Percentiles rank a stretch among this genome's conserved stretches.
Evolutionary conservation across 305 asterid species (phyloP).

Genomic region (Plantago coronopus): DNA sequence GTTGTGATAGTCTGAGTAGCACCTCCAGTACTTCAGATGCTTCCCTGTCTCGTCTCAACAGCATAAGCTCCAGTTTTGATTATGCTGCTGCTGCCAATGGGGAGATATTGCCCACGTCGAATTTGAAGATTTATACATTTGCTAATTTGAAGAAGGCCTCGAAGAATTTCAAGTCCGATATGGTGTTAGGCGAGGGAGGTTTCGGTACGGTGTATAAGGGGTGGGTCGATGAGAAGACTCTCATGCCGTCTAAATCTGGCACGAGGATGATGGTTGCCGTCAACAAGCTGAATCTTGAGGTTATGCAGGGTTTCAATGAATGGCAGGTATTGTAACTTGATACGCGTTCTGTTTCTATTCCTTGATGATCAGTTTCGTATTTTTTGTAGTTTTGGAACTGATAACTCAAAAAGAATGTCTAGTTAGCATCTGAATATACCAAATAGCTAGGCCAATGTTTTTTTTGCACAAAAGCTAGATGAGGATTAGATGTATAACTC

Average conservation of each 20-base stretch:
- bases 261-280: constrained; percentile 74
- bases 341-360: background rate
- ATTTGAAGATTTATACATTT: constrained; percentile 52
- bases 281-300: constrained; percentile 70
- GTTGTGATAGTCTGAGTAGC: constrained; percentile 24
- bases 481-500: too few relatives aligned
- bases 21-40: constrained; percentile 9
- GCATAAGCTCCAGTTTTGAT: background rate
- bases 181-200: constrained; percentile 77
- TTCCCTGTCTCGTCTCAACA: constrained; percentile 3
- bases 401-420: too few relatives aligned
- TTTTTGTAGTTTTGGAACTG: too few relatives aligned
- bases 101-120: constrained; percentile 49
- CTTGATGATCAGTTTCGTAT: background rate
- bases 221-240: constrained; percentile 82
- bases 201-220: constrained; percentile 88
- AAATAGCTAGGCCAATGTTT: too few relatives aligned
- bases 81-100: too few relatives aligned
- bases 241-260: constrained; percentile 52
- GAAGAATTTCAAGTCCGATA: constrained; percentile 58
- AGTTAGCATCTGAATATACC: too few relatives aligned
- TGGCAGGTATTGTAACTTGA: constrained; percentile 61
- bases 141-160: constrained; percentile 60
- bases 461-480: too few relatives aligned
- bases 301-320: constrained; percentile 79